Evolutionary conservation across 257 asterid genomes (phyloP).

Genomic region (Paulownia fortunei): DNA sequence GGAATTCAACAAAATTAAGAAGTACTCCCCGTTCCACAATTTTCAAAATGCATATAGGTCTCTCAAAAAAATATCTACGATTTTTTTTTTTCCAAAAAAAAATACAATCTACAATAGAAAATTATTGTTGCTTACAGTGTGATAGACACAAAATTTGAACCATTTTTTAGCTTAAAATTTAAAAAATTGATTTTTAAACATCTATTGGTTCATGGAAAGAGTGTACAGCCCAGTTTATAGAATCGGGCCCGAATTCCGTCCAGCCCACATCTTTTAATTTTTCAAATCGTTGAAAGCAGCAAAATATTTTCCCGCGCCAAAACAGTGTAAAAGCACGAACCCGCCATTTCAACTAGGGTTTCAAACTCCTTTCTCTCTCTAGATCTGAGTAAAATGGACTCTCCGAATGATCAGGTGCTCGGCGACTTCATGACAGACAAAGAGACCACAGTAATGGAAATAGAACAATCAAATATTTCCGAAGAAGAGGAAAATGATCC

Average conservation of each 20-base stretch:
- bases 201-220: no score
- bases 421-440: constrained; percentile 38
- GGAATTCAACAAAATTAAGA: no score
- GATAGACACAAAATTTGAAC: no score
- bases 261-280: neutral
- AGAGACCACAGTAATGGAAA: constrained; percentile 57
- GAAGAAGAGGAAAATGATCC: constrained; percentile 59
- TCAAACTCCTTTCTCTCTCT: constrained; percentile 26
- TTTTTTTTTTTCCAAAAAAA: no score
- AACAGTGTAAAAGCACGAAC: neutral
- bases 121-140: no score
- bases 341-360: constrained; percentile 44
- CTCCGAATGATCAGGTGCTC: constrained; percentile 39
- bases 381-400: constrained; percentile 30
- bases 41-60: no score
- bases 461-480: constrained; percentile 32
- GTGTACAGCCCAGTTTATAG: neutral
- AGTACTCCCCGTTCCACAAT: no score
- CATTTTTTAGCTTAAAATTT: neutral
- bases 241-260: neutral
- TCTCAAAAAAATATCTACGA: no score
- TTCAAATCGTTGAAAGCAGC: neutral
- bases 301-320: constrained; percentile 37
- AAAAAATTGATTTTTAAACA: no score
- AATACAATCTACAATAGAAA: no score